phyloP scores from a whole-genome alignment of 2,329 filamentous ascomycete species.

The Aspergillus costaricaensis region DNA sequence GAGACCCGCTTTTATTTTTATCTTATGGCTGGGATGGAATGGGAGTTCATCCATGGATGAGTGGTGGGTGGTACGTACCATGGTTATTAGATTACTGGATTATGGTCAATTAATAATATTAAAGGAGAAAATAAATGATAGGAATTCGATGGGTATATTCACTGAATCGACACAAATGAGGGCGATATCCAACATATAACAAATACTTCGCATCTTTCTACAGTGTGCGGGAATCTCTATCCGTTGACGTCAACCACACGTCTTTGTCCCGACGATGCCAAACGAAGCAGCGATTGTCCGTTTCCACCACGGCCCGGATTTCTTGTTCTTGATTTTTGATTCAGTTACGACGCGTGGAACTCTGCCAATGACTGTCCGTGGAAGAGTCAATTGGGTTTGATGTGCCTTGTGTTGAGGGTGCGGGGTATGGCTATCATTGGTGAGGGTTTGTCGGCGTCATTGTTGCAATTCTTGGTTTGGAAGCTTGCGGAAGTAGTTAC shows the following conservation, averaged over 20 bases:
- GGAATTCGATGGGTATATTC: not conserved
- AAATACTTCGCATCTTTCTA: not conserved
- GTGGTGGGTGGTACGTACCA: not conserved
- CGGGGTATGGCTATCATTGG: not conserved
- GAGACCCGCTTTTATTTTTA: not conserved
- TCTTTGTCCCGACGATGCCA: not conserved
- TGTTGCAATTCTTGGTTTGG: not conserved
- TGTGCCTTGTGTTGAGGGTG: not conserved
- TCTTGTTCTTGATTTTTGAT: not conserved
- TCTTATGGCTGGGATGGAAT: not conserved
- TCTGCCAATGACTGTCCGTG: not conserved
- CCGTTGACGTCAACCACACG: conserved; percentile 10
- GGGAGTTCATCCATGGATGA: not conserved
- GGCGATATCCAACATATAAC: not conserved
- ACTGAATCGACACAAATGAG: not conserved
- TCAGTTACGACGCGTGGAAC: not conserved
- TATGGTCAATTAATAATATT: too few species aligned
- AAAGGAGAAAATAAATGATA: not conserved
- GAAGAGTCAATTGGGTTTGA: not conserved
- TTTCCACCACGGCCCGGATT: not conserved
- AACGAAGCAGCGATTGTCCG: conserved; percentile 6
- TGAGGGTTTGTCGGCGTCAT: not conserved
- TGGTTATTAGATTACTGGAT: not conserved
- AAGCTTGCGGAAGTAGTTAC: not conserved
- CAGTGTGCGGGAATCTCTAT: not conserved